Evolutionary conservation across 805 yeast species (phyloP).

Genomic region (Candida montana): DNA sequence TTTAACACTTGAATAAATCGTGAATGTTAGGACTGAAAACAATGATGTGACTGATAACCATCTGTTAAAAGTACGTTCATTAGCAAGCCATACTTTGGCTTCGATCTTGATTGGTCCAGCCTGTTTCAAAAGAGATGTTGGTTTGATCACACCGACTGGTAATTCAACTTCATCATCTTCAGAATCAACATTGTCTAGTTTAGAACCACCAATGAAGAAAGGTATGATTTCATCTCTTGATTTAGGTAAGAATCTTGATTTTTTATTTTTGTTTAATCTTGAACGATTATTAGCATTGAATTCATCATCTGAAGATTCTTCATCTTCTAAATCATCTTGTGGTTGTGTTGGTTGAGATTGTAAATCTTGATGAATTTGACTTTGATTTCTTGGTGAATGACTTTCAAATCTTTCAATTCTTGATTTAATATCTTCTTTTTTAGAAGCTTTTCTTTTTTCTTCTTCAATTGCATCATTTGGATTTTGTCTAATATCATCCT

Average conservation of each 20-base stretch:
- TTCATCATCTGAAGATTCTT: constrained; percentile 48
- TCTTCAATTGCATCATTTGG: constrained; percentile 77
- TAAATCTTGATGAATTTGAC: constrained; percentile 1
- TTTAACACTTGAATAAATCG: constrained; percentile 71
- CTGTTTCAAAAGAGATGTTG: constrained; percentile 72
- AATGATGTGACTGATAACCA: constrained; percentile 90
- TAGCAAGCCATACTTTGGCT: constrained; percentile 97
- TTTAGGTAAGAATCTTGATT: constrained; percentile 25
- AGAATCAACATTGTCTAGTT: constrained; percentile 57
- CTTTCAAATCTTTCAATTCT: constrained; percentile 30
- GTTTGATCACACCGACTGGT: constrained; percentile 87
- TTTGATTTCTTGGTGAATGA: constrained; percentile 3
- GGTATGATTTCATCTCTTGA: constrained; percentile 29
- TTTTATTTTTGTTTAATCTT: constrained; percentile 2
- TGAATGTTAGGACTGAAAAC: constrained; percentile 78
- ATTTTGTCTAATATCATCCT: constrained; percentile 65
- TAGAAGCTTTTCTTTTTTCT: constrained; percentile 47
- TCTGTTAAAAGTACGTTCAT: constrained; percentile 93
- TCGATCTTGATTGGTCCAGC: constrained; percentile 92
- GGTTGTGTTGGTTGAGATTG: constrained; percentile 1
- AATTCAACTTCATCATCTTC: constrained; percentile 83
- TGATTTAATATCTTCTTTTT: constrained; percentile 36
- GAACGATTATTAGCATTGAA: constrained; percentile 1
- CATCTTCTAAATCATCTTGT: constrained; percentile 42
- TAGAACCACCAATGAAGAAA: constrained; percentile 37